Conservation (phyloP, 2,329 filamentous ascomycete species). For the Diaporthe vaccinii region DNA sequence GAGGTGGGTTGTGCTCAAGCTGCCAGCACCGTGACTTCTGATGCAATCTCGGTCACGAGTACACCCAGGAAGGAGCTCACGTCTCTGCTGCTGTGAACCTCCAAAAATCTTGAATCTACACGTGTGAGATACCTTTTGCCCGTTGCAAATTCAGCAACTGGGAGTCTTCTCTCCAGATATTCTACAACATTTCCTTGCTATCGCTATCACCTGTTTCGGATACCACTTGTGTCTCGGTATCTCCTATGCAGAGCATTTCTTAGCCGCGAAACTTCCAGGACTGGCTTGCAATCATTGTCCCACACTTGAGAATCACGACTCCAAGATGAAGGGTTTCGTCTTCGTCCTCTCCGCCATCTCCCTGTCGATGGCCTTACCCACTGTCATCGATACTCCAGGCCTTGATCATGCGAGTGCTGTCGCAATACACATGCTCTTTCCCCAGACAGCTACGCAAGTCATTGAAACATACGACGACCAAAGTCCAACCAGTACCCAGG, state of each 20-base stretch:
- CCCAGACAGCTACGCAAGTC: too few relatives aligned
- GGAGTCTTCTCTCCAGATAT: too few relatives aligned
- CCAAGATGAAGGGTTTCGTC: not conserved
- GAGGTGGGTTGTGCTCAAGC: not conserved
- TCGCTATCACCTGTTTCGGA: not conserved
- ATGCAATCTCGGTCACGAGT: not conserved
- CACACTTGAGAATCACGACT: not conserved
- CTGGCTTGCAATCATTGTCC: not conserved
- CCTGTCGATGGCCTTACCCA: not conserved
- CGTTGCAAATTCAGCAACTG: not conserved
- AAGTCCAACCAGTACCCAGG: not conserved
- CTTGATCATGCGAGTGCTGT: not conserved
- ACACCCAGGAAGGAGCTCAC: not conserved
- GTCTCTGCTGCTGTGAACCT: not conserved
- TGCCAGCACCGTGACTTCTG: not conserved
- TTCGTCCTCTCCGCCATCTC: not conserved
- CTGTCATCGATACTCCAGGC: not conserved
- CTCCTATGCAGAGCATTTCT: not conserved
- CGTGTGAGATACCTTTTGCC: not conserved
- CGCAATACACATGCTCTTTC: not conserved
- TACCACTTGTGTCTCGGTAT: not conserved
- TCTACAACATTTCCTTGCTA: not conserved
- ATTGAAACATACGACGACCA: not conserved
- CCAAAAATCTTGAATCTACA: too few relatives aligned
- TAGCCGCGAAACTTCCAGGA: fast-evolving